phyloP scores from a whole-genome alignment of 441 rosid species.

The Euphorbia celastroides region DNA sequence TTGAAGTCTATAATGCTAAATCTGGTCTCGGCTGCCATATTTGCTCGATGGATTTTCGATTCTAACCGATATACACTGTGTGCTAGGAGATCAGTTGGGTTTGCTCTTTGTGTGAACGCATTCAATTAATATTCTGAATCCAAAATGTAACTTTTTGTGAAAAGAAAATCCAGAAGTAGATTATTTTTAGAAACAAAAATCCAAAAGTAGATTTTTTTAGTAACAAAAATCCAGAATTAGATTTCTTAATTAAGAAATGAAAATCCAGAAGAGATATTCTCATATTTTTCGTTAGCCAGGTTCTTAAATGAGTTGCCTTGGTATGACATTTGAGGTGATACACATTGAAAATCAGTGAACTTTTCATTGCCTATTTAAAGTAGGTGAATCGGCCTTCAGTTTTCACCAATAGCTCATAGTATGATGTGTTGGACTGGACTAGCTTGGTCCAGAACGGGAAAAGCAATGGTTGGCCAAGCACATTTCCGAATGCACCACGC shows the following conservation, averaged over 20 bases:
- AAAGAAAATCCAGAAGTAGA: too few relatives aligned
- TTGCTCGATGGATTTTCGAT: background rate
- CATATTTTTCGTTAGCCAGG: background rate
- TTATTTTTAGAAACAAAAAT: too few relatives aligned
- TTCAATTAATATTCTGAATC: background rate
- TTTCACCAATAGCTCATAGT: background rate
- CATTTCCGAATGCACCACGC: background rate
- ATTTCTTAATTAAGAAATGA: background rate
- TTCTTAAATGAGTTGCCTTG: background rate
- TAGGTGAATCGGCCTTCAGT: background rate
- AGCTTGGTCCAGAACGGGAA: slow-evolving; percentile 8
- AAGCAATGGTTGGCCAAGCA: background rate
- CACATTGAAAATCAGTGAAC: background rate
- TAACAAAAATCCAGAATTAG: too few relatives aligned
- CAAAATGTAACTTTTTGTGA: too few relatives aligned
- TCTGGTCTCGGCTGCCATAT: background rate
- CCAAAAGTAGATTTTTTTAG: background rate
- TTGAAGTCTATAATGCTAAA: background rate
- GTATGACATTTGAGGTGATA: background rate
- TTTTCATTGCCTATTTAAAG: background rate
- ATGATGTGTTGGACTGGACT: background rate
- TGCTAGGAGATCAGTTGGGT: background rate
- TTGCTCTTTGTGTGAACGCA: background rate
- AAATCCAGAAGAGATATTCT: slow-evolving; percentile 2
- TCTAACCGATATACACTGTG: background rate